Base-by-base conservation (phyloP, 1,139 yeast species). In the Pichia cactophila region DNA sequence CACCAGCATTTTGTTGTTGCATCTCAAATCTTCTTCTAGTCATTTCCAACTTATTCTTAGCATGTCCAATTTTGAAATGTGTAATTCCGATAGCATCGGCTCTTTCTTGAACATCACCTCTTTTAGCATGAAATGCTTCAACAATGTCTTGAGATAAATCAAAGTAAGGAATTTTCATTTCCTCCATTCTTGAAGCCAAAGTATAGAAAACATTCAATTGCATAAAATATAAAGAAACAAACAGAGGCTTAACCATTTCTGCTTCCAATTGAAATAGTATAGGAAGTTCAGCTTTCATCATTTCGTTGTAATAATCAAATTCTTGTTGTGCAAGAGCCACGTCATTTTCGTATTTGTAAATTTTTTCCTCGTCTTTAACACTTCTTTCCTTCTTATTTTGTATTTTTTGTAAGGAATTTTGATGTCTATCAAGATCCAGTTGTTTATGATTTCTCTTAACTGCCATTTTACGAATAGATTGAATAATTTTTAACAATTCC, bases 181-280 rank as follows among this genome's bases (percentile, higher is more conserved):
- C 96, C 69, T 90, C 96, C 88, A 92, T 87, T 60, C 86, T 78
- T 62, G 77, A 84, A 72, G 86, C 90, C 56, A 92, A 73, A 0
- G 97, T 89, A 74, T 92, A 92, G 69, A 89, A 92, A 53, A 92
- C 88, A 72, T 92, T 92, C 71, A 92, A 78, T 71, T 92, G 99
- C 97, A 94, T 92, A 74, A 83, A 92, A 71, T 92, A 92, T 68
- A 92, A 83, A 52, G 94, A 83, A 59, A 90, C 95, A 70, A 92
- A 94, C 61, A 92, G 73, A 12, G 98, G 98, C 62, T 81, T 83
- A 64, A 92, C 90, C 65, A 92, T 88, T 60, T 89, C 95, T 10
- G 89, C 86, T 69, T 92, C 97, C 69, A 92, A 75, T 60, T 79
- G 81, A 68, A 92, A 92, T 64, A 92, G 73, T 46, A 84, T 71